phyloP scores from a whole-genome alignment of 495 filamentous ascomycete genomes.

The Tuber calosporum region DNA sequence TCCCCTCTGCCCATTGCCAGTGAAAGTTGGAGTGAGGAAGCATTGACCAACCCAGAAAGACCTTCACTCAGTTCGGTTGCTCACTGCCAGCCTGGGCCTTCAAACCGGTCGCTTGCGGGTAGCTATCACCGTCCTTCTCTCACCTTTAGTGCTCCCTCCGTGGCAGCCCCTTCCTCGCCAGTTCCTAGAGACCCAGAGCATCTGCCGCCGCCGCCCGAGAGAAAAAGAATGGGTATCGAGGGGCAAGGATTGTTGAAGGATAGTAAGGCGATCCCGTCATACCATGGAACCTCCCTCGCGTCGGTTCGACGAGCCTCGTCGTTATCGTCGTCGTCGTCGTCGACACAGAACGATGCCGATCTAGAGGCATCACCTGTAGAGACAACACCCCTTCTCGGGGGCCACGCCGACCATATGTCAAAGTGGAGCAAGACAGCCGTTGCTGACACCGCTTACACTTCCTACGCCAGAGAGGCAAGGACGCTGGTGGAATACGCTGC shows the following conservation, averaged over 20 bases:
- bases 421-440: constrained; percentile 77
- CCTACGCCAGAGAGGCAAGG: constrained; percentile 73
- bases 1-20: neutral
- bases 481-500: constrained; percentile 55
- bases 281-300: constrained; percentile 22
- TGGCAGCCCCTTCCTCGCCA: constrained; percentile 35
- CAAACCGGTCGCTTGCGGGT: constrained; percentile 25
- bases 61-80: neutral
- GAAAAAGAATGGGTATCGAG: constrained; percentile 57
- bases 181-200: constrained; percentile 47
- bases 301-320: neutral
- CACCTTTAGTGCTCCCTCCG: constrained; percentile 30
- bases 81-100: neutral
- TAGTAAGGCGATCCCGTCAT: constrained; percentile 13
- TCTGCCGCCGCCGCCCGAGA: constrained; percentile 57
- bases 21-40: neutral
- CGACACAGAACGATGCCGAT: neutral
- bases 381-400: constrained; percentile 50
- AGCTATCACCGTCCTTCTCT: constrained; percentile 33
- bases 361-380: constrained; percentile 43
- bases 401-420: constrained; percentile 31
- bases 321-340: neutral
- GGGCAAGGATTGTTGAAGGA: constrained; percentile 60
- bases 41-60: neutral
- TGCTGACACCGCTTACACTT: constrained; percentile 67